phyloP scores from a whole-genome alignment of 345 rosid genomes.

The Eucalyptus decipiens region DNA sequence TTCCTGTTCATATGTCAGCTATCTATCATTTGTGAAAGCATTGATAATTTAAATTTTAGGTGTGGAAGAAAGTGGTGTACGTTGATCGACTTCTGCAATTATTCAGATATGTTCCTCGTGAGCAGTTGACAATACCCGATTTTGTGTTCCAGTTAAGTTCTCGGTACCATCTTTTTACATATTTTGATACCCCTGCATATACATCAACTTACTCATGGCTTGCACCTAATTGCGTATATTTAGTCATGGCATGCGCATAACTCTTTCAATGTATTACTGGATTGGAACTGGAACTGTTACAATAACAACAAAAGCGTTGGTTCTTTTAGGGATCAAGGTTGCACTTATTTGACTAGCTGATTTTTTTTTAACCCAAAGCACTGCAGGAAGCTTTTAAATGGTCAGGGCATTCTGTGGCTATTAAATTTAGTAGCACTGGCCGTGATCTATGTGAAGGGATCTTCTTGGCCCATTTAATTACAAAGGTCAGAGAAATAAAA shows the following conservation, averaged over 20 bases:
- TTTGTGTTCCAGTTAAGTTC: slow-evolving; percentile 95
- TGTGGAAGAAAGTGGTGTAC: slow-evolving; percentile 95
- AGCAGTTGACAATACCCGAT: slow-evolving; percentile 97
- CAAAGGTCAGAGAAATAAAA: neutral
- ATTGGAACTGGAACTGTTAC: neutral
- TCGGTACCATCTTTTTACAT: neutral
- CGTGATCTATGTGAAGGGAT: neutral
- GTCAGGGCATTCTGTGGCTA: neutral
- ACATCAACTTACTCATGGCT: neutral
- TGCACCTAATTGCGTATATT: neutral
- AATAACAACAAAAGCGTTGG: neutral
- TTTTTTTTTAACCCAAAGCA: neutral
- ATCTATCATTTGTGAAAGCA: neutral
- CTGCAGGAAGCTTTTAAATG: neutral
- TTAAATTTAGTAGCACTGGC: neutral
- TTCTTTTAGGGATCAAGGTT: neutral
- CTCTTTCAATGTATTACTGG: neutral
- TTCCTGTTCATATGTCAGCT: neutral
- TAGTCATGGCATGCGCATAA: neutral
- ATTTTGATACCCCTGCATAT: neutral
- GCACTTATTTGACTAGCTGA: neutral
- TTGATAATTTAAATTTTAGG: slow-evolving; percentile 23
- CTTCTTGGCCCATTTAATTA: neutral
- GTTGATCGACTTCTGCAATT: slow-evolving; percentile 85
- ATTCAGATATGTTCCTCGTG: slow-evolving; percentile 96